Evolutionary conservation across 2,329 filamentous ascomycete genomes (phyloP), one percentile per base, ranked within the genome.

Genomic region (Dryadomyces quercus-mongolicae): DNA sequence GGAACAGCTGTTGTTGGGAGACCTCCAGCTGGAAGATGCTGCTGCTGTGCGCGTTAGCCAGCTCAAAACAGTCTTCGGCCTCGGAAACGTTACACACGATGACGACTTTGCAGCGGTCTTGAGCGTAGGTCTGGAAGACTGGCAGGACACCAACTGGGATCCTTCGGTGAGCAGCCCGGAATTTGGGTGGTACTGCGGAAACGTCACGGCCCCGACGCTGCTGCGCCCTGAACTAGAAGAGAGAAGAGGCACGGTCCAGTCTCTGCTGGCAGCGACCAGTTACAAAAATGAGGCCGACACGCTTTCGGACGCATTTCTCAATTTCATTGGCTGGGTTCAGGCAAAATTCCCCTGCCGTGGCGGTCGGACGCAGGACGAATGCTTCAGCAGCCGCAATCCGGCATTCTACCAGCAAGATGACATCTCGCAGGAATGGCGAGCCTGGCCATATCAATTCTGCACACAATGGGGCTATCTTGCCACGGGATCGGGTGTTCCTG

Each of bases 381-480:
- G 71, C 63, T 71, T 68, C 53, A 59, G 63, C 38, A 69, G 64
- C 34, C 65, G 63, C 51, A 63, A 71, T 56, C 16, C 63, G 4
- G 60, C 59, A 0, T 68, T 67, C 51, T 71, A 70, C 56, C 55
- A 57, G 34, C 62, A 64, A 20, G 64, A 68, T 55, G 63, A 67
- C 54, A 67, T 72, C 50, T 56, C 64, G 5, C 70, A 72, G 56
- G 64, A 62, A 52, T 77, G 64, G 62, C 68, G 75, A 0, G 65
- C 71, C 22, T 80, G 77, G 77, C 60, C 67, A 0, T 80, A 75
- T 60, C 77, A 80, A 57, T 74, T 73, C 43, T 80, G 77, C 67
- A 78, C 75, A 6, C 71, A 80, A 69, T 93, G 86, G 87, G 88
- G 88, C 10, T 93, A 81, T 68, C 80, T 91, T 51, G 78, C 84